These are phyloP conservation scores for Skeletonema marinoi DNA, from an alignment of 108 stramenopile species.

Conservation along the genomic window DNA sequence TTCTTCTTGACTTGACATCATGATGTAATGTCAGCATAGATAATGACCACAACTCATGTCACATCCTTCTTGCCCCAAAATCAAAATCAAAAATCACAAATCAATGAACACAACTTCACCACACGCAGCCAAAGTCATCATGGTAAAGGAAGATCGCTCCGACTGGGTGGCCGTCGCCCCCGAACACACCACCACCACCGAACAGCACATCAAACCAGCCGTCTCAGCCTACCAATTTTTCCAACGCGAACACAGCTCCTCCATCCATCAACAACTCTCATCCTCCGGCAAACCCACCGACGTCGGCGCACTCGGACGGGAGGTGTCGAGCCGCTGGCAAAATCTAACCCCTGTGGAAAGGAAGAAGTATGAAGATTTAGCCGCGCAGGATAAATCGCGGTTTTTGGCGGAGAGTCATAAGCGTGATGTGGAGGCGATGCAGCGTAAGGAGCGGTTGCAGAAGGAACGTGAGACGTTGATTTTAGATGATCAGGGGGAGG, in stretches of 20 bases:
- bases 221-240: constrained; percentile 75
- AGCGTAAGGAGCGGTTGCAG: constrained; percentile 54
- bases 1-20: too few species aligned
- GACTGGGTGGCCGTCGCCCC: constrained; percentile 87
- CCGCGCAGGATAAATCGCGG: constrained; percentile 55
- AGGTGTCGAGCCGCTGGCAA: constrained; percentile 70
- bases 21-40: too few species aligned
- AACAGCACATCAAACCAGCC: constrained; percentile 51
- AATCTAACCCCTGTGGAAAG: constrained; percentile 36
- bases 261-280: constrained; percentile 56
- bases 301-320: constrained; percentile 62
- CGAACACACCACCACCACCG: constrained; percentile 46
- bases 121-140: constrained; percentile 18
- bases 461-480: constrained; percentile 60
- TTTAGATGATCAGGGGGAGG: constrained; percentile 55
- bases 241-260: constrained; percentile 59
- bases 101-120: too few species aligned
- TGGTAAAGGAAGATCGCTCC: constrained; percentile 79
- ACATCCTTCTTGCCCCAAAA: neutral
- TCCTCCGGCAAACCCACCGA: constrained; percentile 53
- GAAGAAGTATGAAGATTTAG: constrained; percentile 60
- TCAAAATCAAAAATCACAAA: too few species aligned
- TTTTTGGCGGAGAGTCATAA: constrained; percentile 72
- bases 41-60: neutral
- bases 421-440: constrained; percentile 72